phyloP scores from a whole-genome alignment of 257 asterid genomes.

The Cynanchum wilfordii region DNA sequence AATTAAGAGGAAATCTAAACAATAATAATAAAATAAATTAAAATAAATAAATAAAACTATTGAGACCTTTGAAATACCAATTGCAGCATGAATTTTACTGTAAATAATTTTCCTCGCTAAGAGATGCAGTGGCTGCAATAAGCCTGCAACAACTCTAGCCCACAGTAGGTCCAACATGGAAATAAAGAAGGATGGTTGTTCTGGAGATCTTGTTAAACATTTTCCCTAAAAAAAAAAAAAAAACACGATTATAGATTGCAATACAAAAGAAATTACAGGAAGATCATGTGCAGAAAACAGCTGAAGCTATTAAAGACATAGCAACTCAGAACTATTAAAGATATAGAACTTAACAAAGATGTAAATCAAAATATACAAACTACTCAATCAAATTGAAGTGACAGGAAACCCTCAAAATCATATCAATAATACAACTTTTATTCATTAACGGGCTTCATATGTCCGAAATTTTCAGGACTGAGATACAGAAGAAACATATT shows the following conservation, averaged over 20 bases:
- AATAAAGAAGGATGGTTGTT: constrained; percentile 56
- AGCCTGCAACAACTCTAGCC: constrained; percentile 56
- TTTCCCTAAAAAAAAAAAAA: constrained; percentile 52
- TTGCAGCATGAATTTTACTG: constrained; percentile 59
- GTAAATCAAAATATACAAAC: background rate
- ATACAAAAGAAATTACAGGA: background rate
- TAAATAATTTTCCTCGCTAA: constrained; percentile 75
- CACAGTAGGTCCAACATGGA: constrained; percentile 61
- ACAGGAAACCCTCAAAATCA: background rate
- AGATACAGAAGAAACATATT: background rate
- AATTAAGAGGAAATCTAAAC: background rate
- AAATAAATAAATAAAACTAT: background rate
- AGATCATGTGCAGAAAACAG: background rate
- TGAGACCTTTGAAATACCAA: constrained; percentile 83
- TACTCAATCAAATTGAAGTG: background rate
- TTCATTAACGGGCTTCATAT: background rate
- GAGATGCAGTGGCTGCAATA: constrained; percentile 68
- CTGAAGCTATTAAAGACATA: background rate
- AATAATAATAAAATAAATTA: background rate
- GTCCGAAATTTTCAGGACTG: background rate
- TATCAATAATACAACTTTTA: background rate
- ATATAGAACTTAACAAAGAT: background rate
- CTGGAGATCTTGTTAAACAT: constrained; percentile 54
- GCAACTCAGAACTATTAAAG: background rate
- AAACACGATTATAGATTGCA: background rate